These are phyloP conservation scores for Salix udensis DNA, from an alignment of 345 rosid genomes.

Conservation along the genomic window DNA sequence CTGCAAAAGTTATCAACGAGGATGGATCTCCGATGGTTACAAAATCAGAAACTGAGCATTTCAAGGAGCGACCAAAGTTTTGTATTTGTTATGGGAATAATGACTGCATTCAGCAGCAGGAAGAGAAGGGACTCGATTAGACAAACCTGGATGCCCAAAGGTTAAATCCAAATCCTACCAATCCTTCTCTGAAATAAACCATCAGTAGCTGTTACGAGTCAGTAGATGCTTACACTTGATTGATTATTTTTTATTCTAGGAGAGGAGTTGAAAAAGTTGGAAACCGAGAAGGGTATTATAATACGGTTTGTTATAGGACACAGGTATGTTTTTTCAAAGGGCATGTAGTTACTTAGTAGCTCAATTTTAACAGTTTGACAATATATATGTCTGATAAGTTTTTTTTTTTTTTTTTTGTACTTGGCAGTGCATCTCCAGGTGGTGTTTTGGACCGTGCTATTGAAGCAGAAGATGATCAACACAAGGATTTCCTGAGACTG, in stretches of 20 bases:
- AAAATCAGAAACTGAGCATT: slow-evolving; percentile 39
- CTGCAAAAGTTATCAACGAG: slow-evolving; percentile 39
- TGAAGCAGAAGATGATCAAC: slow-evolving; percentile 65
- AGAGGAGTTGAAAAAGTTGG: slow-evolving; percentile 57
- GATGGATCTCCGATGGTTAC: slow-evolving; percentile 38
- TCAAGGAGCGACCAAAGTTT: slow-evolving; percentile 52
- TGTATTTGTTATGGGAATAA: slow-evolving; percentile 81
- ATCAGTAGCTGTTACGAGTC: not conserved
- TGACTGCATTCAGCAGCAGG: slow-evolving; percentile 80
- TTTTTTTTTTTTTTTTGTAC: slow-evolving; percentile 1
- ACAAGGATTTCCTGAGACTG: slow-evolving; percentile 64
- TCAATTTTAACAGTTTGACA: slow-evolving; percentile 4
- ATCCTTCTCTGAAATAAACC: not conserved
- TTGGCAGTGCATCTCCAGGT: slow-evolving; percentile 55
- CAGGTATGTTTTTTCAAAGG: slow-evolving; percentile 37
- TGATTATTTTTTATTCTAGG: slow-evolving; percentile 38
- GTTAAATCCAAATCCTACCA: slow-evolving; percentile 23
- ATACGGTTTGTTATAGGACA: slow-evolving; percentile 62
- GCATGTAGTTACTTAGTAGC: slow-evolving; percentile 5
- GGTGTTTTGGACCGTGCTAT: slow-evolving; percentile 67
- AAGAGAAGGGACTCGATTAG: slow-evolving; percentile 76
- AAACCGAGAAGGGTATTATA: slow-evolving; percentile 63
- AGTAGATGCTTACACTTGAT: slow-evolving; percentile 13
- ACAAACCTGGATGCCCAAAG: slow-evolving; percentile 76
- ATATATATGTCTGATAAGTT: not conserved